Evolutionary conservation across 2,329 filamentous ascomycete species (phyloP), one percentile per base, ranked within the genome.

Genomic region (Curvularia hawaiiensis): DNA sequence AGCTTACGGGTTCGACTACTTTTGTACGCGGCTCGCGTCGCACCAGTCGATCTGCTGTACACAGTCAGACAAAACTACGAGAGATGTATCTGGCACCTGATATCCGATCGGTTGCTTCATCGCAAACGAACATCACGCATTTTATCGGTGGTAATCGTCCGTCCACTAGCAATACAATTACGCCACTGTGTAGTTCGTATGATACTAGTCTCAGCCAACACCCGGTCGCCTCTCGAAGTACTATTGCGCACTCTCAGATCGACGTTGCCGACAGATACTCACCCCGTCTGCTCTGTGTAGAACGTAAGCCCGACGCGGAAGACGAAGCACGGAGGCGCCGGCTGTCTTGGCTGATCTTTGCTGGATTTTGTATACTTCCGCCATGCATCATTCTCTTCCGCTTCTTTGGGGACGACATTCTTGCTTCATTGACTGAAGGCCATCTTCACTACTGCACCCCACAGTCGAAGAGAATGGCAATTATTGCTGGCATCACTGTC

Each of bases 321-420:
- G 67, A 70, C n/a, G 71, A 74, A 45, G 65, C 50, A 39, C 63
- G 66, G 38, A 65, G 69, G 11, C 62, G 65, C 16, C 65, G 66
- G 50, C 56, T 70, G n/a, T 77, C 73, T 3, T 74, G 73, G 69
- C 47, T 66, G 26, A 69, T 77, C 43, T 69, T 77, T 33, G 66
- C 61, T 1, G 52, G 64, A 1, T 77, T 74, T 54, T 72, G 69
- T 47, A 22, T 77, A 1, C 60, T 78, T 14, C 76, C 76, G 4
- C 72, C 75, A 7, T 62, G 71, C 12, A 70, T 77, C 28, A 63
- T 77, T 28, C 65, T 78, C 24, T 76, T 70, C 54, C 73, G 75
- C n/a, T 67, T 66, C 26, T 60, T 63, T 22, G 69, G 73, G 35
- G 76, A 78, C 56, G 50, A 54, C 2, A 52, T 75, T 44, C 74